Percentiles rank a stretch among this genome's conserved stretches.
phyloP scores from a whole-genome alignment of 2,329 filamentous ascomycete species.

The Sporothrix protearum region DNA sequence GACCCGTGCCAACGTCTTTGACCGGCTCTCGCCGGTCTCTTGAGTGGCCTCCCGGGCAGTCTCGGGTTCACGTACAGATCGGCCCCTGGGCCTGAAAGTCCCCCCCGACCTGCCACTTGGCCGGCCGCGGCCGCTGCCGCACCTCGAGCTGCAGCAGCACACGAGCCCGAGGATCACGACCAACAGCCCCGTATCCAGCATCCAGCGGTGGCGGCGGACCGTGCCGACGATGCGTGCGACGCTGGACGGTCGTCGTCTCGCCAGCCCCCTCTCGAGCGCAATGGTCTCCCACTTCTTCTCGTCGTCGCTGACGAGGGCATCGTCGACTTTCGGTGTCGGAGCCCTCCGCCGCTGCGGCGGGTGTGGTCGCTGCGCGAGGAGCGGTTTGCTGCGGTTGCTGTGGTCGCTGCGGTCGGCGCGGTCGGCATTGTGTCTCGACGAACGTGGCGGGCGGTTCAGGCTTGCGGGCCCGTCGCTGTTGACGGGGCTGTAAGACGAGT shows the following conservation, averaged over 20 bases:
- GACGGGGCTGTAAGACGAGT: conserved; percentile 18
- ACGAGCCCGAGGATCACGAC: conserved; percentile 35
- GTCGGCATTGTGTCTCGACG: no score
- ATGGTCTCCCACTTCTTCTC: conserved; percentile 33
- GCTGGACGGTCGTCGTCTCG: background rate
- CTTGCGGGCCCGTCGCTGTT: background rate
- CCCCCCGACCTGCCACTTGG: conserved; percentile 38
- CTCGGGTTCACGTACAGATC: conserved; percentile 31
- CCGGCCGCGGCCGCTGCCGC: conserved; percentile 17
- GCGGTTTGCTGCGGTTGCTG: background rate
- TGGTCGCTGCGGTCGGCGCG: background rate
- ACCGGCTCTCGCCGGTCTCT: background rate
- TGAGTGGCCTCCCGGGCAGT: no score
- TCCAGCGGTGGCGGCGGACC: conserved; percentile 33
- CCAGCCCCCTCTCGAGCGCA: conserved; percentile 21
- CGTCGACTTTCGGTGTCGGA: conserved; percentile 38
- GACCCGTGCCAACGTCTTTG: background rate
- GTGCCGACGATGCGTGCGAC: background rate
- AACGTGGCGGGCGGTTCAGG: no score
- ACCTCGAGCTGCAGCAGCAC: conserved; percentile 28
- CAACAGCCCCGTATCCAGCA: conserved; percentile 36
- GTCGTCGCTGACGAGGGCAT: conserved; percentile 35
- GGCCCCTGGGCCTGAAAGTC: conserved; percentile 40
- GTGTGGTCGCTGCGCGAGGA: background rate
- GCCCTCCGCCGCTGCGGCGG: conserved; percentile 16